Evolutionary conservation across 441 rosid genomes (phyloP).

Genomic region (Syzygium syzygioides): DNA sequence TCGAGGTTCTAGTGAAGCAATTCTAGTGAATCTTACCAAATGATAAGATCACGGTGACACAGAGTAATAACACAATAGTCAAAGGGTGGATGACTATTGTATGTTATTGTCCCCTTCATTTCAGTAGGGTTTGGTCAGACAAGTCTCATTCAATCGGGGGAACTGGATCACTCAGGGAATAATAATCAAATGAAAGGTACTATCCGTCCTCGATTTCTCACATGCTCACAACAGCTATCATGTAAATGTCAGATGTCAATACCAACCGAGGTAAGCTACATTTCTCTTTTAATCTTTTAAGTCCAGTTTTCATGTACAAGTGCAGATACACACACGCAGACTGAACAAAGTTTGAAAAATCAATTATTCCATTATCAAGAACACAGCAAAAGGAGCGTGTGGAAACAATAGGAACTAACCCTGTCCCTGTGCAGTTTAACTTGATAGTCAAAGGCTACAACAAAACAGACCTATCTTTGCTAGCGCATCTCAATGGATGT

Average conservation of each 20-base stretch:
- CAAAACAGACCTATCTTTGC: background rate
- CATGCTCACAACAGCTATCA: background rate
- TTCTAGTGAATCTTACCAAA: background rate
- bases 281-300: background rate
- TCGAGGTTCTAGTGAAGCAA: background rate
- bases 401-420: background rate
- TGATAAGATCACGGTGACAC: background rate
- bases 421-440: background rate
- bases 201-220: background rate
- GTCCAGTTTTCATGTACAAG: background rate
- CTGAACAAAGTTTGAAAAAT: background rate
- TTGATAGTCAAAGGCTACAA: background rate
- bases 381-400: background rate
- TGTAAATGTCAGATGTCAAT: background rate
- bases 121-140: background rate
- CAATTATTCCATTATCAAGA: background rate
- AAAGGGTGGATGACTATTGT: background rate
- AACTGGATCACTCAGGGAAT: background rate
- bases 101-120: background rate
- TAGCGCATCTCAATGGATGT: background rate
- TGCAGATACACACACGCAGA: background rate
- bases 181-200: background rate
- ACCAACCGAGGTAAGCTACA: background rate
- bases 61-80: background rate
- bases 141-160: background rate